Evolutionary conservation across 83 land plant species (phyloP), one percentile per base, ranked within the genome.

Genomic region (Diphasiastrum complanatum): DNA sequence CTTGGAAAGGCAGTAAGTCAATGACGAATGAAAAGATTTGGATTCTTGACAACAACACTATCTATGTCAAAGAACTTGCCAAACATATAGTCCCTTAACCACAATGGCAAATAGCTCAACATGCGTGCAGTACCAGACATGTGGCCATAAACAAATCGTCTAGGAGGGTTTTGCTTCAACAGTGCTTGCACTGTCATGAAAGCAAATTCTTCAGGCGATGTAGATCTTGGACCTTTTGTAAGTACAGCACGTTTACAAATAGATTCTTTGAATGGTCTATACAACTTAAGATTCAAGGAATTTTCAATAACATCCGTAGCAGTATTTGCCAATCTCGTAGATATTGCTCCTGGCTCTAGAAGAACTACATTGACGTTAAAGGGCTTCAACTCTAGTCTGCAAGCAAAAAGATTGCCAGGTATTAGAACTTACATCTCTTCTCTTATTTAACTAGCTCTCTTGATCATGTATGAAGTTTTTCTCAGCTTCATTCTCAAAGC

Each of bases 181-280:
- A 87, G 65, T 8, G 57, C 82, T 14, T 73, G 75, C 5, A 85
- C 95, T 1, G 86, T 75, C 68, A 78, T 83, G 70, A 60, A 63
- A 2, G 97, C 97, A 51, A 91, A 87, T 45, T 66, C 85, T 0
- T 82, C 79, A 22, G 95, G 33, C 33, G 95, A 84, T 10, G 95
- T 87, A 1, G 80, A 25, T 3, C 64, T 76, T 11, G 73, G 41
- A 1, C 61, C 57, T 38, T 92, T 90, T 5, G 95, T 83, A 18
- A 66, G n/a, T 10, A 14, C 18, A 32, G 79, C 64, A 30, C 95
- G 76, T 20, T 56, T 54, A 29, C 62, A 34, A 3, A 92, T 73
- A 1, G 66, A 65, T 2, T 49, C 63, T 49, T 80, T 79, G 64
- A 66, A 92, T 11, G 77, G 70, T 64, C 85, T 84, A 75, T 75